These are phyloP conservation scores for Epichloe sibirici DNA, from an alignment of 2,329 filamentous ascomycete species.

Conservation along the genomic window DNA sequence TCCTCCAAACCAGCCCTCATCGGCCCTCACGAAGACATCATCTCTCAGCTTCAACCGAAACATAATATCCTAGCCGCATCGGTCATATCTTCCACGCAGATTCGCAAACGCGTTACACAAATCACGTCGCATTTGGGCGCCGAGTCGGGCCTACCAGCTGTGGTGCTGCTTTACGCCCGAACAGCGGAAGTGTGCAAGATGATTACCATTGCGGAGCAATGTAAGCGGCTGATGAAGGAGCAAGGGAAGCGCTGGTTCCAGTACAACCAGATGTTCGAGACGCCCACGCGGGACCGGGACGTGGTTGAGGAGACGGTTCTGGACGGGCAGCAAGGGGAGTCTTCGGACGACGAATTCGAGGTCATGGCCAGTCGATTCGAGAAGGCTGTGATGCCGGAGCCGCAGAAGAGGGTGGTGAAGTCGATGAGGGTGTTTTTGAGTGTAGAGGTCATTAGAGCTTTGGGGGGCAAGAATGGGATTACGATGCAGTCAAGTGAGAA, in stretches of 20 bases:
- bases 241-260: conserved; percentile 38
- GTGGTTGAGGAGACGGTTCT: conserved; percentile 33
- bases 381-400: conserved; percentile 35
- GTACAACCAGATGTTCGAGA: conserved; percentile 44
- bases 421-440: conserved; percentile 52
- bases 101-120: conserved; percentile 39
- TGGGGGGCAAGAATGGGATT: conserved; percentile 36
- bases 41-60: conserved; percentile 30
- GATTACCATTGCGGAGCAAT: conserved; percentile 55
- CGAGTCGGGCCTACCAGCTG: conserved; percentile 13
- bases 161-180: conserved; percentile 39
- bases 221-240: conserved; percentile 41
- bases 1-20: conserved; percentile 13
- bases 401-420: conserved; percentile 33
- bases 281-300: conserved; percentile 21
- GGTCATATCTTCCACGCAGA: conserved; percentile 48
- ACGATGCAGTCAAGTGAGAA: conserved; percentile 34
- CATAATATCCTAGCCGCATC: conserved; percentile 40
- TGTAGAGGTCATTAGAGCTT: conserved; percentile 36
- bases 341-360: conserved; percentile 40
- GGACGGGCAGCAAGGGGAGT: conserved; percentile 14
- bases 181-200: conserved; percentile 47
- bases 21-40: conserved; percentile 29
- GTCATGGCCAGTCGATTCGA: conserved; percentile 44
- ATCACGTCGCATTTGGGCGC: conserved; percentile 31